Percentiles rank a stretch among this genome's conserved stretches.
phyloP scores from a whole-genome alignment of 2,329 filamentous ascomycete species.

The Tothia fuscella region DNA sequence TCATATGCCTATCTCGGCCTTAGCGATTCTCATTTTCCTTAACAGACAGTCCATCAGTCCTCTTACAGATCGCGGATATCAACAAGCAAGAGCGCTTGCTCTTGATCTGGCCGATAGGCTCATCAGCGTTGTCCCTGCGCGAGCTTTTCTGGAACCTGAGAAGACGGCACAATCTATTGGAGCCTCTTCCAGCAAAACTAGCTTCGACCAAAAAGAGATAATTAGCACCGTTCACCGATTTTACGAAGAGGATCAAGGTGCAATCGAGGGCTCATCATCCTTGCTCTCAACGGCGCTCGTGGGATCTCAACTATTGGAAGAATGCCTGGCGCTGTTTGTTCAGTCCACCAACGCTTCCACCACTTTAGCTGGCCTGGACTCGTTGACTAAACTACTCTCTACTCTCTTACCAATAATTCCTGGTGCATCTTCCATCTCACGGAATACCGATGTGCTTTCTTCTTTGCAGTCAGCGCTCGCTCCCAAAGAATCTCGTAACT shows the following conservation, averaged over 20 bases:
- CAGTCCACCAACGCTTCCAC: neutral
- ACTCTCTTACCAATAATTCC: constrained; percentile 17
- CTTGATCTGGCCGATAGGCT: constrained; percentile 27
- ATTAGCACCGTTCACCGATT: neutral
- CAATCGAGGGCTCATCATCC: neutral
- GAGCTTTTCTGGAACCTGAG: constrained; percentile 10
- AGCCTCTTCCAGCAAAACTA: neutral
- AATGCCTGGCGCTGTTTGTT: constrained; percentile 4
- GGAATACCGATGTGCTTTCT: constrained; percentile 1
- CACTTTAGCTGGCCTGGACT: neutral
- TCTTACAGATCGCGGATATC: neutral
- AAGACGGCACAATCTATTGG: neutral
- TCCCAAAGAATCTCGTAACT: neutral
- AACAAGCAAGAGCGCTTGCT: constrained; percentile 13
- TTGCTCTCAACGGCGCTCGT: neutral
- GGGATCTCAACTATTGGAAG: constrained; percentile 1
- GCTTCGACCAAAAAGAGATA: neutral
- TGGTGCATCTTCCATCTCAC: neutral
- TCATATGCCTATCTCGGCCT: constrained; percentile 65
- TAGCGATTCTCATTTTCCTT: constrained; percentile 47
- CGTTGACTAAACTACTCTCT: neutral
- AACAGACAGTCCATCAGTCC: constrained; percentile 19
- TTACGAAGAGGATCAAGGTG: constrained; percentile 7
- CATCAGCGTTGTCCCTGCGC: constrained; percentile 23
- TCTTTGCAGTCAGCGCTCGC: neutral